Conservation (phyloP, 495 filamentous ascomycete species). For the Chaetomium tenue region DNA sequence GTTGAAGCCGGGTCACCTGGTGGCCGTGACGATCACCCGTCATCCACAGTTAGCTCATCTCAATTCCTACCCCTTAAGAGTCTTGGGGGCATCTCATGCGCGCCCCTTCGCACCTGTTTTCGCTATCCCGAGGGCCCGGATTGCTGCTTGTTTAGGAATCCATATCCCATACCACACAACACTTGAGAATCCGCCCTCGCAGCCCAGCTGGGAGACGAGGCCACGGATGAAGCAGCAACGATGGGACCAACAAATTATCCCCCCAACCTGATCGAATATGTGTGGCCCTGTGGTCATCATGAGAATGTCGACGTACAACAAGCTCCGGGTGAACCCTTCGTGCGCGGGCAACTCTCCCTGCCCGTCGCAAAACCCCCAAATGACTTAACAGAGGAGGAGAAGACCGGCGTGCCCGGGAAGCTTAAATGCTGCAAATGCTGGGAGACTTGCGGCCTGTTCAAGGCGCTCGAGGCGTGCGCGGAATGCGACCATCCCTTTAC, state of each 20-base stretch:
- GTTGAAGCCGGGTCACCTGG: constrained; percentile 1
- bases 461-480: constrained; percentile 19
- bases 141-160: neutral
- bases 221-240: constrained; percentile 12
- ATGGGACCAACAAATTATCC: constrained; percentile 17
- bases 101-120: neutral
- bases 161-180: neutral
- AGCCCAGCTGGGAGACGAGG: neutral
- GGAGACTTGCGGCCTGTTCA: constrained; percentile 26
- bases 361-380: constrained; percentile 25
- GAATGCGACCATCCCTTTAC: constrained; percentile 25
- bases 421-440: constrained; percentile 28
- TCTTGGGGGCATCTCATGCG: neutral
- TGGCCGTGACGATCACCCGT: neutral
- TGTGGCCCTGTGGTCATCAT: constrained; percentile 29
- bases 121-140: constrained; percentile 11
- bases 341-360: constrained; percentile 18
- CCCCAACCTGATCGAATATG: constrained; percentile 24
- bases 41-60: neutral
- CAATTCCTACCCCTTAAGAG: constrained; percentile 13
- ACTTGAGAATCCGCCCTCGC: neutral
- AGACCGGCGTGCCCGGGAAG: constrained; percentile 20
- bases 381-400: constrained; percentile 26
- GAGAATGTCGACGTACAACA: constrained; percentile 22
- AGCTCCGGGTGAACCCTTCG: constrained; percentile 22